Evolutionary conservation across 2,329 filamentous ascomycete species (phyloP).

Genomic region (Trichoderma sp.): DNA sequence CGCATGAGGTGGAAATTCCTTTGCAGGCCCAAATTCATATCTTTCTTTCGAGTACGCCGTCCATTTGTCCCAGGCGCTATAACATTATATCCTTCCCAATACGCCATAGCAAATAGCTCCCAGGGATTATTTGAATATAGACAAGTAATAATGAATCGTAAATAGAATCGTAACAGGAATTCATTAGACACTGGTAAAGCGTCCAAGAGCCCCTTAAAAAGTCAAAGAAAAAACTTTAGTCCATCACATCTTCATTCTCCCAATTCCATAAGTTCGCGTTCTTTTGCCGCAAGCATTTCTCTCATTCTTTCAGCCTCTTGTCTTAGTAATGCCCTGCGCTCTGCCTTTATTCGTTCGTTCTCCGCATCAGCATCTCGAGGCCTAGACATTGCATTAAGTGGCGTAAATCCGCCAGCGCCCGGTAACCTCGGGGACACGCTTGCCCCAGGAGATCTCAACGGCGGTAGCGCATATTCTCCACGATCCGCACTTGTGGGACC

Average conservation of each 20-base stretch:
- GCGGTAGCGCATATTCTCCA: conserved; percentile 47
- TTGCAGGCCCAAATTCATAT: background rate
- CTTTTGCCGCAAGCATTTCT: conserved; percentile 71
- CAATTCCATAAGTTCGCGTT: conserved; percentile 63
- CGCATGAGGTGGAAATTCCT: conserved; percentile 1
- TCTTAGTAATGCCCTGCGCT: conserved; percentile 67
- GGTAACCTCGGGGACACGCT: conserved; percentile 42
- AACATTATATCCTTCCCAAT: conserved; percentile 5
- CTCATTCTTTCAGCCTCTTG: conserved; percentile 78
- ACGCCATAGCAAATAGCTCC: conserved; percentile 1
- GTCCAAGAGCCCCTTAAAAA: background rate
- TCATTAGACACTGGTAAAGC: conserved; percentile 35
- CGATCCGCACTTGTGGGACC: conserved; percentile 43
- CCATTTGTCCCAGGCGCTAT: conserved; percentile 4
- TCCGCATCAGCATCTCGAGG: conserved; percentile 43
- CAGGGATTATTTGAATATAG: background rate
- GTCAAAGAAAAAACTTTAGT: background rate
- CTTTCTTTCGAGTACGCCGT: conserved; percentile 9
- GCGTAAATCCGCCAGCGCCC: conserved; percentile 48
- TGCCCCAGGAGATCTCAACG: conserved; percentile 50
- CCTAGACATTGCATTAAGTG: conserved; percentile 36
- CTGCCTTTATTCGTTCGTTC: conserved; percentile 58
- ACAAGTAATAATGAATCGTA: conserved; percentile 22
- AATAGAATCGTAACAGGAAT: conserved; percentile 24
- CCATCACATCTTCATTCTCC: conserved; percentile 32